A percentile compares a stretch with the other conserved stretches of the same genome.
phyloP scores from a whole-genome alignment of 2,329 filamentous ascomycete genomes.

The Colletotrichum viniferum region DNA sequence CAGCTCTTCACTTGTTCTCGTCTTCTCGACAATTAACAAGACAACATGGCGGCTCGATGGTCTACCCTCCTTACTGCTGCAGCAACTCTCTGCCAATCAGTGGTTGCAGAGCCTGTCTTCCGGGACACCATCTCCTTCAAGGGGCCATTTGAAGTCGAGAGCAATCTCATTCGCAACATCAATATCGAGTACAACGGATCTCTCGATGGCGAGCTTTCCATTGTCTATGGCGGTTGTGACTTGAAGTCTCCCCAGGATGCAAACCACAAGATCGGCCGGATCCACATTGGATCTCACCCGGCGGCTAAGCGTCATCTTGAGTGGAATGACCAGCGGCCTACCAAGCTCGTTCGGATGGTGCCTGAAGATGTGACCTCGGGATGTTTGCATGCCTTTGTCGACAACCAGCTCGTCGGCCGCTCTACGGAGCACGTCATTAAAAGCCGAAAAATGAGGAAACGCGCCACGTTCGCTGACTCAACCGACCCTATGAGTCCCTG shows the following conservation, averaged over 20 bases:
- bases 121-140: not conserved
- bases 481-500: constrained; percentile 24
- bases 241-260: not conserved
- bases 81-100: not conserved
- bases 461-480: constrained; percentile 19
- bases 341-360: constrained; percentile 27
- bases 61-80: not conserved
- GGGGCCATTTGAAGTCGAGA: constrained; percentile 18
- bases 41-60: constrained; percentile 1
- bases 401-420: constrained; percentile 21
- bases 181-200: constrained; percentile 23
- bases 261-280: constrained; percentile 24
- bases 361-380: constrained; percentile 6
- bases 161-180: constrained; percentile 25
- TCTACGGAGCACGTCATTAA: constrained; percentile 22
- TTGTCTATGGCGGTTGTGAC: constrained; percentile 25
- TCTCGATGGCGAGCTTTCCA: constrained; percentile 23
- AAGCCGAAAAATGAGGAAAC: constrained; percentile 11
- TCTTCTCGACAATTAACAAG: not conserved
- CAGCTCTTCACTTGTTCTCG: not conserved
- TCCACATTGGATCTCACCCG: constrained; percentile 25
- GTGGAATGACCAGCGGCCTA: constrained; percentile 18
- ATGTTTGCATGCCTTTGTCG: constrained; percentile 26
- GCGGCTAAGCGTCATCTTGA: constrained; percentile 25
- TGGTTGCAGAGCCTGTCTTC: not conserved